phyloP scores from a whole-genome alignment of 768 basidiomycete genomes.

The Hebeloma cylindrosporum region DNA sequence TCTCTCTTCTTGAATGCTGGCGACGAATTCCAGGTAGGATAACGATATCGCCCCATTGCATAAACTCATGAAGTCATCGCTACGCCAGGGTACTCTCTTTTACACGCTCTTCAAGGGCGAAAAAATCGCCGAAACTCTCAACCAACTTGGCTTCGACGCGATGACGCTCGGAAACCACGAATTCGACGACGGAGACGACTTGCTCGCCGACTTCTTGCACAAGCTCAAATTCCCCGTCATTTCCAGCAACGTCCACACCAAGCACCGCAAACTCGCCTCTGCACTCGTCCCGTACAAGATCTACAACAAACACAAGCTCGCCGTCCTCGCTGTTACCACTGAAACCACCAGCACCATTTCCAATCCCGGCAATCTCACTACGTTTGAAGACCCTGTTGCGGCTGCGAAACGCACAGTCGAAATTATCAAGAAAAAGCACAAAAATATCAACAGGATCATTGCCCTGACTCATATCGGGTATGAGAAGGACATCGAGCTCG shows the following conservation, averaged over 20 bases:
- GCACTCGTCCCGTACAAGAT: slow-evolving; percentile 40
- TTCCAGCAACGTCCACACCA: slow-evolving; percentile 44
- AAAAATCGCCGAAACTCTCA: slow-evolving; percentile 40
- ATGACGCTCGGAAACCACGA: slow-evolving; percentile 49
- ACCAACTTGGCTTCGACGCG: slow-evolving; percentile 44
- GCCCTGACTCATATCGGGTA: slow-evolving; percentile 50
- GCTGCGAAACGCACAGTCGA: slow-evolving; percentile 39
- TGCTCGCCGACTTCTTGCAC: slow-evolving; percentile 35
- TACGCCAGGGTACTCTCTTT: slow-evolving; percentile 39
- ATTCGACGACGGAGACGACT: slow-evolving; percentile 43
- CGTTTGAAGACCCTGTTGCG: slow-evolving; percentile 38
- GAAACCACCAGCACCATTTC: slow-evolving; percentile 39
- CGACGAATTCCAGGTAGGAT: slow-evolving; percentile 44
- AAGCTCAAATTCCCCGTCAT: slow-evolving; percentile 46
- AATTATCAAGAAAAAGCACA: slow-evolving; percentile 31
- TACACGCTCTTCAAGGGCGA: slow-evolving; percentile 45
- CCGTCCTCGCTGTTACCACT: slow-evolving; percentile 44
- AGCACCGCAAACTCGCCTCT: slow-evolving; percentile 31
- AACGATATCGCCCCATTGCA: background rate
- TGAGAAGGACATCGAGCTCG: slow-evolving; percentile 41
- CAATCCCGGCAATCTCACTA: slow-evolving; percentile 37
- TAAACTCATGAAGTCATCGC: background rate
- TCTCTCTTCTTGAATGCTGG: slow-evolving; percentile 45
- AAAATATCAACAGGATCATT: slow-evolving; percentile 37
- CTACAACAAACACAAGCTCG: slow-evolving; percentile 39